Base-by-base conservation (phyloP, 306 rosid genomes). In the Dalbergia oliveri region DNA sequence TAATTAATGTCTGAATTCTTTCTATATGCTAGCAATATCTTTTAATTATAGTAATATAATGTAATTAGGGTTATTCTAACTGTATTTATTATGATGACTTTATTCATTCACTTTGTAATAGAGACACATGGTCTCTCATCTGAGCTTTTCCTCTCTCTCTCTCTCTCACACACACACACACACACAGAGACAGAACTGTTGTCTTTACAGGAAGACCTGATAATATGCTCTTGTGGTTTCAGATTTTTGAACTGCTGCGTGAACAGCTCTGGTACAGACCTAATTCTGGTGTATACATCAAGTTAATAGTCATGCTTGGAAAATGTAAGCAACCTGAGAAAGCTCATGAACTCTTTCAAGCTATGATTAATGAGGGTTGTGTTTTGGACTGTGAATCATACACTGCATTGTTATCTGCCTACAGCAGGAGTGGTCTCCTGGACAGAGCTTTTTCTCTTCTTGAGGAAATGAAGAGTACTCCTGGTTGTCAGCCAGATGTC, bases 191-290 rank as follows among this genome's bases (percentile, higher is more conserved):
- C n/a, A n/a, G n/a, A 76, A 72, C 57, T 72, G 43, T 73, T 44
- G 61, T 79, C 47, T 75, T 67, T 21, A 21, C 9, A 6, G 21
- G 76, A 66, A 60, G 75, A 59, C 47, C 61, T 66, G 54, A 26
- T 50, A 45, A 65, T 82, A 39, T 81, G 37, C 62, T 70, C 61
- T 81, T 53, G 11, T 79, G 87, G 80, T 76, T 89, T 69, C 94
- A 94, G 96, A 89, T 91, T 87, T 93, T 95, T 83, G 97, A 89
- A 68, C 84, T 93, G 54, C 82, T 93, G 35, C 91, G 83, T n/a
- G 93, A 95, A 85, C 99, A 93, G 84, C 76, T 91, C 26, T 95
- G 99, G 99, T 95, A 93, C 83, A 89, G 84, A 70, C 97, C 98
- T 61, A 76, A 88, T 57, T 5, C 93, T 44, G 94, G 92, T 83